Evolutionary conservation across 495 filamentous ascomycete genomes (phyloP), one percentile per base, ranked within the genome.

Genomic region (Podospora tetraspora): DNA sequence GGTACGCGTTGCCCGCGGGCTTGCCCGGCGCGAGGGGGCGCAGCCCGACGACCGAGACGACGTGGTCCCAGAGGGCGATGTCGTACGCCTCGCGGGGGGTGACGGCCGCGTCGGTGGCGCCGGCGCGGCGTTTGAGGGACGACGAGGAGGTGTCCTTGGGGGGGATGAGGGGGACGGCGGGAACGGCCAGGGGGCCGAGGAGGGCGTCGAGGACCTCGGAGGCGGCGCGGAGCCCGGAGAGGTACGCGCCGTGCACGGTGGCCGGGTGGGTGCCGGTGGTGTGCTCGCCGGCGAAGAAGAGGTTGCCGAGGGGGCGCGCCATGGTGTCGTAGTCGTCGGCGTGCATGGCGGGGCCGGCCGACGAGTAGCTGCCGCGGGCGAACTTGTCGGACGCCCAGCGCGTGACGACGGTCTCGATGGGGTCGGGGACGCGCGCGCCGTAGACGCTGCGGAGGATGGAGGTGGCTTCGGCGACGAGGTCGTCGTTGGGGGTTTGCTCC

Each of bases 211-310:
- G 83, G 1, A 98, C 84, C 68, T 98, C 93, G 21, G 91, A 86
- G 3, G 96, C 95, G 4, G 91, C 94, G 21, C 94, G 88, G 3
- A 97, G 83, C 10, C 95, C 95, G 9, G 93, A 96, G 23, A 99
- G 87, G 76, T 97, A 99, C 7, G 95, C 95, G 8, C 95, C 95
- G 71, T 99, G 95, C 1, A 98, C 95, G 6, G 95, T 98, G 29
- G 95, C 95, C 10, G 95, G 95, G 77, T 99, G 94, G 3, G 92
- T 96, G 60, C 92, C 92, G 76, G 90, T 96, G 3, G 95, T 97
- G 56, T 95, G 94, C 79, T 99, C 95, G 25, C 95, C 95, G 4
- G 96, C 95, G 79, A 99, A 99, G 81, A 94, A 93, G 21, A 99
- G 81, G 68, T 95, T 96, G 52, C 92, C 92, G 60, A 97, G 81